Conservation (phyloP, 2,329 filamentous ascomycete genomes). For the Colletotrichum tamarilloi region DNA sequence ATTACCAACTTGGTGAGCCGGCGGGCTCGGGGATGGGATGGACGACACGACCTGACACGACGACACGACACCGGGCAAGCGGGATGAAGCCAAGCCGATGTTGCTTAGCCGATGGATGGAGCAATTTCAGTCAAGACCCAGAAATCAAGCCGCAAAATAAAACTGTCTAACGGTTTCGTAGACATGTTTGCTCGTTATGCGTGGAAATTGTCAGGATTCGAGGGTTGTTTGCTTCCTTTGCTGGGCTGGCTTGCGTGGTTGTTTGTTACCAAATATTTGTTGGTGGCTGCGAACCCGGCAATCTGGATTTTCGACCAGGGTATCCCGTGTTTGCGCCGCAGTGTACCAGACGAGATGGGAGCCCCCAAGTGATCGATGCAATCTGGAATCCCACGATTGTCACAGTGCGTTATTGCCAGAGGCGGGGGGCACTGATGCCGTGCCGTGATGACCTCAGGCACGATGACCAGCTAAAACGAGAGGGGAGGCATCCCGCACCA, state of each 20-base stretch:
- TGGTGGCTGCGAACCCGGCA: background rate
- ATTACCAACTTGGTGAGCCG: background rate
- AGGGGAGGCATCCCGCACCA: background rate
- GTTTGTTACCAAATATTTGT: constrained; percentile 5
- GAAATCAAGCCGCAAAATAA: background rate
- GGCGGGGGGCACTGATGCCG: background rate
- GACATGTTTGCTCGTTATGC: background rate
- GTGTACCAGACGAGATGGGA: background rate
- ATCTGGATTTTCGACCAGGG: background rate
- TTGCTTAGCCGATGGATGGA: background rate
- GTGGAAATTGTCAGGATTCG: background rate
- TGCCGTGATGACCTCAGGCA: background rate
- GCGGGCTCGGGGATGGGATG: background rate
- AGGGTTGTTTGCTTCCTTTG: constrained; percentile 23
- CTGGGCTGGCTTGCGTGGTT: constrained; percentile 1
- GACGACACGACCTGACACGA: no score
- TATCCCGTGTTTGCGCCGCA: constrained; percentile 3
- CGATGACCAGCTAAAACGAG: background rate
- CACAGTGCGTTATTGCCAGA: background rate
- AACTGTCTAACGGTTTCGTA: background rate
- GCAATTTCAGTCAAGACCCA: background rate
- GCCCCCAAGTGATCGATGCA: background rate
- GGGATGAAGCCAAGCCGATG: background rate
- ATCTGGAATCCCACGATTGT: background rate
- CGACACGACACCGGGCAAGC: background rate